These are phyloP conservation scores for Fremontodendron californicum DNA, from an alignment of 345 rosid genomes.

Conservation along the genomic window DNA sequence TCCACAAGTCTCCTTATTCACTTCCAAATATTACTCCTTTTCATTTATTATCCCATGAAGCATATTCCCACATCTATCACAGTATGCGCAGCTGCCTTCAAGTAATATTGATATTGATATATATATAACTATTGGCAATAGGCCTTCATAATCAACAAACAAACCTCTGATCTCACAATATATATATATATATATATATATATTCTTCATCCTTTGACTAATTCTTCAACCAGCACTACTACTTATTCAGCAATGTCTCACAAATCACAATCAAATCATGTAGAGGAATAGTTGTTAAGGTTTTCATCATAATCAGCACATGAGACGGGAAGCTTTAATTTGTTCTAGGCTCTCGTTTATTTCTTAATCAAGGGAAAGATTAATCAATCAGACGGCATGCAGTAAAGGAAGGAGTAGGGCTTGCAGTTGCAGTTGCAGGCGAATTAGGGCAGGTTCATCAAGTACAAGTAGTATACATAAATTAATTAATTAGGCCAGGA, in stretches of 20 bases:
- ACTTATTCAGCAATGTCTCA: background rate
- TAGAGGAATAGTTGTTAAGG: constrained; percentile 14
- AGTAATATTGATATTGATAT: background rate
- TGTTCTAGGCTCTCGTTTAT: background rate
- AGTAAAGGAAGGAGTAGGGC: background rate
- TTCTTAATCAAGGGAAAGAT: constrained; percentile 7
- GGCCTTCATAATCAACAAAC: constrained; percentile 10
- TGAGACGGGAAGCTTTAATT: constrained; percentile 7
- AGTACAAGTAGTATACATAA: too few species aligned
- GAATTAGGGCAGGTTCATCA: too few species aligned
- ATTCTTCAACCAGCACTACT: background rate
- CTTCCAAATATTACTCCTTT: background rate
- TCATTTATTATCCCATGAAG: background rate
- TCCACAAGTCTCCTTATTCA: background rate
- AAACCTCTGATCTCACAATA: constrained; percentile 12
- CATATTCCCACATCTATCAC: constrained; percentile 18
- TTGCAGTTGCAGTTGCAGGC: background rate
- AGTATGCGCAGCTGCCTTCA: constrained; percentile 26
- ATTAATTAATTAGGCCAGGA: too few species aligned
- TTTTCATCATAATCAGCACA: constrained; percentile 9
- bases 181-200: too few species aligned
- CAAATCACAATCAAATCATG: too few species aligned
- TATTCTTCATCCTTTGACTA: background rate
- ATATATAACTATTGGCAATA: constrained; percentile 5
- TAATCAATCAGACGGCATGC: too few species aligned